These are phyloP conservation scores for Maudiozyma serrabonitensis DNA, from an alignment of 805 yeast genomes.

Conservation along the genomic window DNA sequence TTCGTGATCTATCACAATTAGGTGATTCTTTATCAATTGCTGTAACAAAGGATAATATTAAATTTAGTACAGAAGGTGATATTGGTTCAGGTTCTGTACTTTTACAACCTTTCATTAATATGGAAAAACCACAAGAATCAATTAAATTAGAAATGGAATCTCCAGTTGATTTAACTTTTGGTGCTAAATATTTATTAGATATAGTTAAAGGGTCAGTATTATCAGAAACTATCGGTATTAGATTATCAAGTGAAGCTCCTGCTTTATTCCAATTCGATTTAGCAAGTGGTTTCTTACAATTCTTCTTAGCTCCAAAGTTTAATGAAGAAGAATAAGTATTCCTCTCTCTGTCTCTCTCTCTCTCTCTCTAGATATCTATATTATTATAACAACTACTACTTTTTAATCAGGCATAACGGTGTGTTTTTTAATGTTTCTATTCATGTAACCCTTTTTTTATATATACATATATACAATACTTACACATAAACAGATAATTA, in stretches of 20 bases:
- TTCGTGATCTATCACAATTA: slow-evolving; percentile 76
- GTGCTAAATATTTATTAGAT: slow-evolving; percentile 82
- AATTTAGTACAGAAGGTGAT: slow-evolving; percentile 85
- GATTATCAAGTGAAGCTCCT: slow-evolving; percentile 84
- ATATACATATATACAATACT: not conserved
- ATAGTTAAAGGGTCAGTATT: slow-evolving; percentile 85
- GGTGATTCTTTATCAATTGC: slow-evolving; percentile 79
- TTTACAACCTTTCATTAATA: slow-evolving; percentile 71
- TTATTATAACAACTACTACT: no score
- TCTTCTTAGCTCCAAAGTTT: slow-evolving; percentile 95
- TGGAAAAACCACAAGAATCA: slow-evolving; percentile 70
- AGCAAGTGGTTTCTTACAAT: slow-evolving; percentile 79
- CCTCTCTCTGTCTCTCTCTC: no score
- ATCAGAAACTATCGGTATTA: slow-evolving; percentile 67
- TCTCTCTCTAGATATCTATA: no score
- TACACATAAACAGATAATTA: not conserved
- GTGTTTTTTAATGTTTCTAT: not conserved
- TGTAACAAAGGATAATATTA: slow-evolving; percentile 86
- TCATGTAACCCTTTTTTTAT: not conserved
- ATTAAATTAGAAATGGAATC: slow-evolving; percentile 69
- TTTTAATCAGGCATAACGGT: not conserved
- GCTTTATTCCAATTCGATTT: slow-evolving; percentile 88
- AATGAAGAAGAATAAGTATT: slow-evolving; percentile 66
- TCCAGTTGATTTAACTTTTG: slow-evolving; percentile 84
- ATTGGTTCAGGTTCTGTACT: slow-evolving; percentile 81